These are phyloP conservation scores for Solanum megistacrolobum DNA, from an alignment of 257 asterid species.

Conservation along the genomic window DNA sequence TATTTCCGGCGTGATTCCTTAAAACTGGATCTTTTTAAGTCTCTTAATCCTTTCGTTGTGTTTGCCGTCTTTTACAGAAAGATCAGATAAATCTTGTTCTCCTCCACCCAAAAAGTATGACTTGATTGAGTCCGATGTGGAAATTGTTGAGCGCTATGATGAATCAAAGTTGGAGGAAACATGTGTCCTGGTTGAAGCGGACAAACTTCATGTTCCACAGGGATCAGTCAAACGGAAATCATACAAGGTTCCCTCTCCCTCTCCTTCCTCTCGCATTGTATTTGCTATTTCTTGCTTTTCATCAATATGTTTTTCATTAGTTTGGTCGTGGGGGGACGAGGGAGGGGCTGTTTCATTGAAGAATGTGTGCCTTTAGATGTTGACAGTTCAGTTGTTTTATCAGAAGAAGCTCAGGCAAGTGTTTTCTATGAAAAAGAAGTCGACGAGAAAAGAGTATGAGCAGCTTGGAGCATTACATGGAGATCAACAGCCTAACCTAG, in stretches of 20 bases:
- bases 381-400: slow-evolving; percentile 1
- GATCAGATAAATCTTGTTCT: slow-evolving; percentile 19
- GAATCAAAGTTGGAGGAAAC: slow-evolving; percentile 38
- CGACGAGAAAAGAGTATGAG: slow-evolving; percentile 26
- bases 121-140: slow-evolving; percentile 3
- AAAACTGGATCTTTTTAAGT: background rate
- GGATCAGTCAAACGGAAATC: slow-evolving; percentile 35
- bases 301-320: background rate
- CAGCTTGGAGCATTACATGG: slow-evolving; percentile 5
- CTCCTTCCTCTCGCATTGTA: background rate
- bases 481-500: background rate
- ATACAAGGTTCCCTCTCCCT: slow-evolving; percentile 44
- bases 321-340: background rate
- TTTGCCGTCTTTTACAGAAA: slow-evolving; percentile 3
- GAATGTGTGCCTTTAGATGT: background rate
- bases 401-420: slow-evolving; percentile 54
- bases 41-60: background rate
- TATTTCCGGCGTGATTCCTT: background rate
- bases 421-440: slow-evolving; percentile 34
- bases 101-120: slow-evolving; percentile 26
- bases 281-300: background rate
- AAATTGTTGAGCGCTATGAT: slow-evolving; percentile 16
- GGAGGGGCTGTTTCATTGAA: background rate
- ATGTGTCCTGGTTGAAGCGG: slow-evolving; percentile 50
- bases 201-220: slow-evolving; percentile 15